Evolutionary conservation across 495 filamentous ascomycete species (phyloP), one percentile per base, ranked within the genome.

Genomic region (Pyronema domesticum): DNA sequence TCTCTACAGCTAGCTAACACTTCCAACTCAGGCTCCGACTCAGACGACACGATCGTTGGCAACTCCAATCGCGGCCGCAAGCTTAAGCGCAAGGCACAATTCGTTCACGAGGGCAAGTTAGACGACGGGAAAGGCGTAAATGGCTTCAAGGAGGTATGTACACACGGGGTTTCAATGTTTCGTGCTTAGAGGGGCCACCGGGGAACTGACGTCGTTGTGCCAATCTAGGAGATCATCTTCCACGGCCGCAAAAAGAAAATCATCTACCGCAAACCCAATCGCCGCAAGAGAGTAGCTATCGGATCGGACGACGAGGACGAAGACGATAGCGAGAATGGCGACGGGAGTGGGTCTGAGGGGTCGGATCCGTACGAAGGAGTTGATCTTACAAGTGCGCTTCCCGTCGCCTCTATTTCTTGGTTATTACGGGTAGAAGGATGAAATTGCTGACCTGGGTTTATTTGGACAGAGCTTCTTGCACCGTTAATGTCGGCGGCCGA

Each of bases 41-140:
- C 86, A 17, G 91, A 95, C 67, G 83, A 86, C 58, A 77, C 80
- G 43, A 85, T 91, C 62, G 76, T 79, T 42, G 76, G 80, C 64
- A 78, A 78, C 51, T 88, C 84, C 7, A 96, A 95, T 68, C 85
- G 89, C 62, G 87, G 85, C 46, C 85, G 94, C 67, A 99, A 94
- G 66, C 76, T 96, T 55, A 85, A 85, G 68, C 82, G 76, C 61
- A 84, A 84, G 63, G 81, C 88, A 42, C 76, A 78, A 65, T 85
- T 83, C 68, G 79, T 93, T 43, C 82, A 80, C 53, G 77, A 85
- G 63, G 86, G 86, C 40, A 79, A 80, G 45, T 68, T 91, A 56
- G 79, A 83, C 34, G 76, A 77, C 46, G 72, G 82, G 1, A 76
- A 75, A 46, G 80, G 85, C 1, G 80, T 84, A 18, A 75, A 80